Evolutionary conservation across 345 rosid genomes (phyloP), one percentile per base, ranked within the genome.

Genomic region (Brassica juncea): DNA sequence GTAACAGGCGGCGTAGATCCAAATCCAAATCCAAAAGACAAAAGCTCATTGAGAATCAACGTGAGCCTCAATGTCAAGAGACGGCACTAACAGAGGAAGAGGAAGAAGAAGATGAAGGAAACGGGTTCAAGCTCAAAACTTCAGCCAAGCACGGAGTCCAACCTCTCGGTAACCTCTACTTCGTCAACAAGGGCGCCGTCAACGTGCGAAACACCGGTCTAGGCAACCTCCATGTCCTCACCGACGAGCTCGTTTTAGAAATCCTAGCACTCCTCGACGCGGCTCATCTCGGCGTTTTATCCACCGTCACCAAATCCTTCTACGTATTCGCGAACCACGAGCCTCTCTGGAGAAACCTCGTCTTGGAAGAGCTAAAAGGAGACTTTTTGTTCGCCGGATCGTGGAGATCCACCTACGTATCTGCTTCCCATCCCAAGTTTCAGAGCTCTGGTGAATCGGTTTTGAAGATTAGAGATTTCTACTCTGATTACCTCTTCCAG

Each of bases 311-410:
- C 69, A 95, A 89, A 77, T 90, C 99, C 12, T 85, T 93, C 54
- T 93, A 87, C 77, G 83, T 93, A 61, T 89, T 90, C 72, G 77
- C 90, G 3, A 88, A 83, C 74, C 97, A 95, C 15, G 96, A 93
- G 76, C 88, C 92, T 28, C 84, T 93, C 6, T 95, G 99, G 99
- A 91, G 91, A 80, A 93, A 90, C 74, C 92, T 95, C 57, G 97
- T 89, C 8, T 85, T 95, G 80, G 91, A 89, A 34, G 76, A 77
- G 59, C 39, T 89, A 10, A 86, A 82, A 25, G 96, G 91, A 14
- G 86, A 84, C 25, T 90, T 95, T 79, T 85, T 72, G 75, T 95
- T 82, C 75, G 73, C 35, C 60, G 89, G 89, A 62, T 88, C 92
- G 1, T 95, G 99, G 98, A 95, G 84, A 85, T 75, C 84, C 21